Evolutionary conservation across 768 basidiomycete genomes (phyloP).

Genomic region (Russula sp.): DNA sequence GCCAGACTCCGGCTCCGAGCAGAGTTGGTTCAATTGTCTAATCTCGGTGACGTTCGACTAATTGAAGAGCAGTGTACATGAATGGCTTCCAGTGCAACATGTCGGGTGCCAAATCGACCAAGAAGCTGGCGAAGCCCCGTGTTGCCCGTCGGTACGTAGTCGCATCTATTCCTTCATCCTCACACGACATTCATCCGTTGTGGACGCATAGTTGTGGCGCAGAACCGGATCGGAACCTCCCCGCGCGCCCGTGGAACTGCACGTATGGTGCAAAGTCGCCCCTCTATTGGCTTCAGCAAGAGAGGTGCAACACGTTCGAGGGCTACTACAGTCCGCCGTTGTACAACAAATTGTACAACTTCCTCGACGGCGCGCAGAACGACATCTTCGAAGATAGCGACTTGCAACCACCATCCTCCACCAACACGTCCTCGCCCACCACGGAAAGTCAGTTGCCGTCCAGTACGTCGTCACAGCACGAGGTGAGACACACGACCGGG

Average conservation of each 20-base stretch:
- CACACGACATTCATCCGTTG: not conserved
- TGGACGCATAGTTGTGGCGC: conserved; percentile 27
- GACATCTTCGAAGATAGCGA: conserved; percentile 30
- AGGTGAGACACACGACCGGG: too few species aligned
- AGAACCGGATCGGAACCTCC: conserved; percentile 24
- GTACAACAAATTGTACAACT: conserved; percentile 36
- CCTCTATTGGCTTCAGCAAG: conserved; percentile 35
- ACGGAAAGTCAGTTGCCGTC: too few species aligned
- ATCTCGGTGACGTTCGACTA: not conserved
- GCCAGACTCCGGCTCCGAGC: conserved; percentile 30
- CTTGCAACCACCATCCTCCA: not conserved
- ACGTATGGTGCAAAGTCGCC: conserved; percentile 34
- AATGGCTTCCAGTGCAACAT: conserved; percentile 37
- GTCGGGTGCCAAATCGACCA: conserved; percentile 26
- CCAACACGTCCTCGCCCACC: not conserved
- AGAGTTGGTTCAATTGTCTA: conserved; percentile 26
- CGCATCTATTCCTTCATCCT: too few species aligned
- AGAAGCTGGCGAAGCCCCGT: conserved; percentile 29
- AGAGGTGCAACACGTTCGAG: conserved; percentile 35
- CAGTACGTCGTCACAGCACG: too few species aligned
- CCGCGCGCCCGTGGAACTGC: conserved; percentile 31
- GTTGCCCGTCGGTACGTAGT: conserved; percentile 28
- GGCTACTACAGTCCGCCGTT: conserved; percentile 26
- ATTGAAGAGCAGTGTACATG: conserved; percentile 30
- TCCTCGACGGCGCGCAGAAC: conserved; percentile 37